A percentile compares a stretch with the other conserved stretches of the same genome.
Evolutionary conservation across 768 basidiomycete species (phyloP).

Genomic region (Podaxis sp.): DNA sequence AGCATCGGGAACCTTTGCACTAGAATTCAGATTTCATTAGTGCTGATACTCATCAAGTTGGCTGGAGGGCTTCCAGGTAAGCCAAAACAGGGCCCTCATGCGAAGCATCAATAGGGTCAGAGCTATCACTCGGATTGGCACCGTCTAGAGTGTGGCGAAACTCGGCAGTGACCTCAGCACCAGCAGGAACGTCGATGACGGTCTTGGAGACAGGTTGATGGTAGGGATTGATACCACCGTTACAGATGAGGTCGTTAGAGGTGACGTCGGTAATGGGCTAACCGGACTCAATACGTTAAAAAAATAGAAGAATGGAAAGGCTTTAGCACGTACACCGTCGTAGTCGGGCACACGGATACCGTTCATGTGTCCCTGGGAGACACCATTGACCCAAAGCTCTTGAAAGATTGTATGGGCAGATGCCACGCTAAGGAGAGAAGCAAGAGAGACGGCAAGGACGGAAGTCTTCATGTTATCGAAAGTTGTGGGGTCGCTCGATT

Average conservation of each 20-base stretch:
- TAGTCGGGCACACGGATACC: slow-evolving; percentile 44
- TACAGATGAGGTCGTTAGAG: slow-evolving; percentile 11
- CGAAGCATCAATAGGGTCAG: slow-evolving; percentile 46
- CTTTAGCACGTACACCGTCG: slow-evolving; percentile 32
- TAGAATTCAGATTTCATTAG: slow-evolving; percentile 18
- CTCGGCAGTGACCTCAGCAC: slow-evolving; percentile 43
- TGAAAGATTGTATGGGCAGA: slow-evolving; percentile 56
- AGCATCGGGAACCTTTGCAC: slow-evolving; percentile 45
- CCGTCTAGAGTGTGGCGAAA: slow-evolving; percentile 49
- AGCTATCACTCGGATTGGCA: slow-evolving; percentile 36
- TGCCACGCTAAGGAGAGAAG: slow-evolving; percentile 30
- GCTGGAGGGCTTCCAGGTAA: slow-evolving; percentile 39
- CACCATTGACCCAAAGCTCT: slow-evolving; percentile 53
- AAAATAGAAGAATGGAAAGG: neutral
- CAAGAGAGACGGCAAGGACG: slow-evolving; percentile 23
- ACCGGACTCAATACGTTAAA: neutral
- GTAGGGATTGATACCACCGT: slow-evolving; percentile 11
- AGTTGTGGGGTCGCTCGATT: neutral
- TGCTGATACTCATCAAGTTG: neutral
- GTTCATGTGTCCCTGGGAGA: slow-evolving; percentile 37
- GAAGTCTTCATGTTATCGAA: slow-evolving; percentile 24
- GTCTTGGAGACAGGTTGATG: slow-evolving; percentile 31
- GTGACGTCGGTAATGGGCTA: slow-evolving; percentile 15
- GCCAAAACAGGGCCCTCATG: slow-evolving; percentile 52
- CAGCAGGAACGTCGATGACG: slow-evolving; percentile 6